Conservation (phyloP, 2,329 filamentous ascomycete species). For the Apiospora saccharicola region DNA sequence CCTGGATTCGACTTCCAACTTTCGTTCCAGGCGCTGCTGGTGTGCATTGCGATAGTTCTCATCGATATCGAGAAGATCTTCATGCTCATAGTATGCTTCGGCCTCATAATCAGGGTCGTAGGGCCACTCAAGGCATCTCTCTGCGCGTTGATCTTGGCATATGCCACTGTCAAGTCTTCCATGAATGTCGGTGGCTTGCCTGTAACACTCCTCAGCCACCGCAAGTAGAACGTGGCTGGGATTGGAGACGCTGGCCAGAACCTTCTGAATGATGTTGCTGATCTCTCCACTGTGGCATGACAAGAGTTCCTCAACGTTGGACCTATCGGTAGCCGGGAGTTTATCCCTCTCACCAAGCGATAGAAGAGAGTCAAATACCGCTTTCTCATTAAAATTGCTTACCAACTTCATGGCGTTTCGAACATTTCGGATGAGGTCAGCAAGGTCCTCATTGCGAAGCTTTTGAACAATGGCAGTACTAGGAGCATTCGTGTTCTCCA, state of each 20-base stretch:
- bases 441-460: neutral
- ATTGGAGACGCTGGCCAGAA: neutral
- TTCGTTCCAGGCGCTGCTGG: too few species aligned
- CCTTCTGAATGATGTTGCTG: neutral
- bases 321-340: neutral
- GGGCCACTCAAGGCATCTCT: too few species aligned
- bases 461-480: too few species aligned
- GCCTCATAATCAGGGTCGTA: too few species aligned
- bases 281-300: neutral
- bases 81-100: too few species aligned
- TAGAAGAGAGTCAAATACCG: neutral
- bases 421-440: neutral
- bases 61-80: too few species aligned
- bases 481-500: too few species aligned
- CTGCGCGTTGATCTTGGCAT: neutral
- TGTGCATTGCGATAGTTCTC: too few species aligned
- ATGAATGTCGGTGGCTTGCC: neutral
- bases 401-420: neutral
- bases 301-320: neutral
- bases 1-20: too few species aligned
- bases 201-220: conserved; percentile 8
- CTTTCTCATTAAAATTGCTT: neutral
- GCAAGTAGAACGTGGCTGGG: too few species aligned
- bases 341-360: neutral
- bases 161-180: neutral